Conservation (phyloP, 1,284 basidiomycete species). For the Heterobasidion annosum region DNA sequence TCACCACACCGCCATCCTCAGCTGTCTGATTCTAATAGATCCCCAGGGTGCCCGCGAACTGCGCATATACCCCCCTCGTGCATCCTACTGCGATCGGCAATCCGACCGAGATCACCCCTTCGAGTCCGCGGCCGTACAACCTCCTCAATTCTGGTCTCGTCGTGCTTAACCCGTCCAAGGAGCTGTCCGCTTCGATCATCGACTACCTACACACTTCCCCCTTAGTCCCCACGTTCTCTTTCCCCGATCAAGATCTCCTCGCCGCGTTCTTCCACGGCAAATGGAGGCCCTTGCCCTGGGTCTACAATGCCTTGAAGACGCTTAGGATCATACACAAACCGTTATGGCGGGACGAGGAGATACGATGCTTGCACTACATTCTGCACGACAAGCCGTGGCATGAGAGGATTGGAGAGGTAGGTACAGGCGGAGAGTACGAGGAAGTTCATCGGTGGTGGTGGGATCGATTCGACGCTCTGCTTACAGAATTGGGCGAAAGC, state of each 20-base stretch:
- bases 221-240: conserved; percentile 62
- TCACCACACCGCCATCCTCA: conserved; percentile 11
- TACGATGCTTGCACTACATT: conserved; percentile 71
- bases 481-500: conserved; percentile 31
- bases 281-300: conserved; percentile 71
- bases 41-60: conserved; percentile 80
- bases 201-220: conserved; percentile 63
- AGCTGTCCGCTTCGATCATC: conserved; percentile 42
- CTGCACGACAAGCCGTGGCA: conserved; percentile 73
- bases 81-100: conserved; percentile 38
- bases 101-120: conserved; percentile 35
- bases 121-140: conserved; percentile 62
- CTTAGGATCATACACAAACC: conserved; percentile 57
- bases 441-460: conserved; percentile 71
- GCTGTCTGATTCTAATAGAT: not conserved
- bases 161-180: conserved; percentile 70
- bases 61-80: conserved; percentile 64
- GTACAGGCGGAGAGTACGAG: conserved; percentile 31
- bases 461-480: conserved; percentile 50
- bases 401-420: conserved; percentile 24
- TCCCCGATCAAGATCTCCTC: conserved; percentile 92
- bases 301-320: conserved; percentile 84
- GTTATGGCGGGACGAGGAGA: conserved; percentile 74
- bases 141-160: conserved; percentile 89
- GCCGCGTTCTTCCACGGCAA: conserved; percentile 71